A percentile compares a stretch with the other conserved stretches of the same genome.
phyloP scores from a whole-genome alignment of 768 basidiomycete genomes.

The Botryobasidium botryosum region DNA sequence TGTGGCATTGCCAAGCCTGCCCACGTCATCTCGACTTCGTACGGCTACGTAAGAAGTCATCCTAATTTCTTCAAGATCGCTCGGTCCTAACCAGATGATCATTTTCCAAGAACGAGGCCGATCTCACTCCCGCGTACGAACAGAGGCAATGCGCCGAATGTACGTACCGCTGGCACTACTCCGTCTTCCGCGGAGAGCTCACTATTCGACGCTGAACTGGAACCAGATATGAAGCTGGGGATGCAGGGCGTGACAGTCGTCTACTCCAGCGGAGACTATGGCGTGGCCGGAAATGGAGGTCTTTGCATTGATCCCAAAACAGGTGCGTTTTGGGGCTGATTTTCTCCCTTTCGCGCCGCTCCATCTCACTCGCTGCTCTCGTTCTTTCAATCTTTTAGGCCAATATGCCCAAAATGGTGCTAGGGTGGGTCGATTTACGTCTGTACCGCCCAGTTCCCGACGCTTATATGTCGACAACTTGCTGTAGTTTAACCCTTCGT shows the following conservation, averaged over 20 bases:
- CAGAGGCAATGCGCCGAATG: constrained; percentile 28
- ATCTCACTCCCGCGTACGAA: constrained; percentile 14
- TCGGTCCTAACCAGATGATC: no score
- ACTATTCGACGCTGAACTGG: background rate
- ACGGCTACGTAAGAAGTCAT: no score
- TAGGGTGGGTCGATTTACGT: no score
- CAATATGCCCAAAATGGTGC: constrained; percentile 3
- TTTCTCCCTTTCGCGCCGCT: background rate
- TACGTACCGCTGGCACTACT: constrained; percentile 17
- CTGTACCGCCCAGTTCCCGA: no score
- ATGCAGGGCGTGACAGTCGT: constrained; percentile 32
- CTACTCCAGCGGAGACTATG: constrained; percentile 29
- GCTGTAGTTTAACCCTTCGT: constrained; percentile 28
- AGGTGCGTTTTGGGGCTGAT: background rate
- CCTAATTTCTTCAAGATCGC: no score
- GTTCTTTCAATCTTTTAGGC: background rate
- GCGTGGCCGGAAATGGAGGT: constrained; percentile 24
- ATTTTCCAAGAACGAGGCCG: constrained; percentile 14
- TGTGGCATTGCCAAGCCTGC: constrained; percentile 13
- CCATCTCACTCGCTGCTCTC: background rate
- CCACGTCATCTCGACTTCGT: constrained; percentile 15
- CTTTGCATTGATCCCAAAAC: constrained; percentile 20
- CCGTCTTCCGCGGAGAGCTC: background rate
- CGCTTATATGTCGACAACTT: no score
- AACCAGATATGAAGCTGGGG: constrained; percentile 23